Percentiles rank a stretch among this genome's conserved stretches.
Conservation (phyloP, 2,329 filamentous ascomycete genomes). For the Trichoderma pleuroti region DNA sequence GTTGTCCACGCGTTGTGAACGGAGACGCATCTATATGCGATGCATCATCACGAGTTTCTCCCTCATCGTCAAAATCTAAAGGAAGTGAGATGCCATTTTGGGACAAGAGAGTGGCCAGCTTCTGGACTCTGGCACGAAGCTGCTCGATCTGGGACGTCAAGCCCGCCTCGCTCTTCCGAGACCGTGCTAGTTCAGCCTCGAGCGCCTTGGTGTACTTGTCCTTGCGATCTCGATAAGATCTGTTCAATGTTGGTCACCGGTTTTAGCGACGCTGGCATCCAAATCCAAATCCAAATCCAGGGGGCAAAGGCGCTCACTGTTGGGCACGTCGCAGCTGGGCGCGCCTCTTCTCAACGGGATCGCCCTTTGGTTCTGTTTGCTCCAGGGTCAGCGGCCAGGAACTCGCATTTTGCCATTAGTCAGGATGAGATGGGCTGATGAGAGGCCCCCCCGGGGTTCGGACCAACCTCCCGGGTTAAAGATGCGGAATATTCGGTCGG, state of each 20-base stretch:
- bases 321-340: constrained; percentile 30
- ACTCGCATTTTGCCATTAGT: not conserved
- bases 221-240: constrained; percentile 32
- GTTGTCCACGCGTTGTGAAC: not conserved
- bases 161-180: constrained; percentile 24
- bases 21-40: not conserved
- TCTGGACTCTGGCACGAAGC: constrained; percentile 21
- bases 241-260: constrained; percentile 16
- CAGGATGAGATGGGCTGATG: not conserved
- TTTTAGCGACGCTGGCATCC: not conserved
- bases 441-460: not conserved
- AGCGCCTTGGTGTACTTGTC: constrained; percentile 29
- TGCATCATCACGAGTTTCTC: not conserved
- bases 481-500: constrained; percentile 31
- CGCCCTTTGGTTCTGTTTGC: constrained; percentile 25
- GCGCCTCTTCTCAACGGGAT: constrained; percentile 27
- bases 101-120: constrained; percentile 19
- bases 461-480: constrained; percentile 30
- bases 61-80: not conserved
- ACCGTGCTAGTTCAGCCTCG: constrained; percentile 26
- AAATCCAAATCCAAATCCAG: not conserved
- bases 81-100: constrained; percentile 21
- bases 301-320: constrained; percentile 21
- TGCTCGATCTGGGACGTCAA: constrained; percentile 23
- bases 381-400: not conserved